Evolutionary conservation across 106 monocot species (phyloP).

Genomic region (Amphibolis antarctica): DNA sequence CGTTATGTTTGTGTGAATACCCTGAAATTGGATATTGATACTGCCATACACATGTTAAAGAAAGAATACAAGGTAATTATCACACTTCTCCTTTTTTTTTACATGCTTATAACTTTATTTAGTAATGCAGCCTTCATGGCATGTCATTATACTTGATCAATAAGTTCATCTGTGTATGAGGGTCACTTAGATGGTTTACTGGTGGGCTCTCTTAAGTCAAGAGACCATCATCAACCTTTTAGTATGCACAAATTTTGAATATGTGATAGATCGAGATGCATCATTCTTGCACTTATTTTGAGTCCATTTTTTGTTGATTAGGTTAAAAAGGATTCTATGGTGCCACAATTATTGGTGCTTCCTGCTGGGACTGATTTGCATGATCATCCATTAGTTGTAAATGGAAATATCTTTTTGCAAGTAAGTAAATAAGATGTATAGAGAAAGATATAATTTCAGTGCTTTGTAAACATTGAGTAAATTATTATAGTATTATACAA

Average conservation of each 20-base stretch:
- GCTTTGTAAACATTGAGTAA: too few species aligned
- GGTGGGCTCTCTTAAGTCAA: not conserved
- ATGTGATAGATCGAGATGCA: not conserved
- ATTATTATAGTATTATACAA: too few species aligned
- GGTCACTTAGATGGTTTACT: too few species aligned
- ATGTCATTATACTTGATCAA: not conserved
- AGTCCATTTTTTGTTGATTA: constrained; percentile 15
- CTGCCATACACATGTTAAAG: constrained; percentile 46
- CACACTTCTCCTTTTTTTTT: not conserved
- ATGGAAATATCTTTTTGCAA: constrained; percentile 77
- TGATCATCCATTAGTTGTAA: constrained; percentile 65
- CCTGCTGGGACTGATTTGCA: constrained; percentile 87
- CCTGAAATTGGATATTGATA: constrained; percentile 53
- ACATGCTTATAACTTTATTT: not conserved
- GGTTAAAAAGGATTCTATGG: constrained; percentile 63
- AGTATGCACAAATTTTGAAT: not conserved
- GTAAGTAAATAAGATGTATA: constrained; percentile 19
- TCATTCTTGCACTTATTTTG: not conserved
- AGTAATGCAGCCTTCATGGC: not conserved
- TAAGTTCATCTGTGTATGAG: too few species aligned
- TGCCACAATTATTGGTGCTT: constrained; percentile 64
- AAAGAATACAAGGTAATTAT: constrained; percentile 33
- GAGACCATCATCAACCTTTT: not conserved
- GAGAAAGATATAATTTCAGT: too few species aligned
- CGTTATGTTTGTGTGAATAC: constrained; percentile 90